Base-by-base conservation (phyloP, 2,329 filamentous ascomycete species). In the Neodidymelliopsis sp. region DNA sequence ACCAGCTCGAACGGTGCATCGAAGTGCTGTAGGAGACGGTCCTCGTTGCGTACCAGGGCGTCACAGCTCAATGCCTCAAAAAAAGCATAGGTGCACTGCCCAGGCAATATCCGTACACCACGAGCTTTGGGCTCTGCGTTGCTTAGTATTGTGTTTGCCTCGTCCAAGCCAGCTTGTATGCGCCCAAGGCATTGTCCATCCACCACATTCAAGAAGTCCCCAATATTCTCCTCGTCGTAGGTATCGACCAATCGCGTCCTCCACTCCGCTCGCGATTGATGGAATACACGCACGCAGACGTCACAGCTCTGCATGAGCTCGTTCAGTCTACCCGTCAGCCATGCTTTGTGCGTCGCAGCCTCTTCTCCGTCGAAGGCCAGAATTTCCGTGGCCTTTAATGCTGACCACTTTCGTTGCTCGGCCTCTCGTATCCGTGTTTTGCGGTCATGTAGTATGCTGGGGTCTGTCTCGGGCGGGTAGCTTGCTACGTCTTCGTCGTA, bases 51-150 rank as follows among this genome's bases (percentile, higher is more conserved):
- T 53, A 97, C 79, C 67, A 95, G 91, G 1, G 88, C 81, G 58
- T 91, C 84, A 70, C 89, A 96, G 70, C 91, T 96, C 40, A 97
- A 77, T 0, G 89, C 87, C 70, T 97, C 93, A 63, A 95, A 96
- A 22, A 97, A 83, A 9, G 90, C 87, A 49, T 94, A 83, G 39
- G 95, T 82, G 6, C 90, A 84, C 20, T 83, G 77, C 2, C 81
- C 75, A 20, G 82, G 79, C 19, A 85, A 69, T 19, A 77, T 71
- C 41, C 72, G 70, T 25, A 84, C 75, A 16, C 74, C 77, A 28
- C 84, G 78, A 48, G 79, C 65, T 31, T 80, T 74, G 3, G 78
- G 75, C 2, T 82, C 77, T 6, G 80, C 69, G 10, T 72, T 71
- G 49, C 67, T 58, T 27, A 80, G 66, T 40, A 74, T 66, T 39